phyloP scores from a whole-genome alignment of 345 rosid species.

The Psidium friedrichsthalianum region DNA sequence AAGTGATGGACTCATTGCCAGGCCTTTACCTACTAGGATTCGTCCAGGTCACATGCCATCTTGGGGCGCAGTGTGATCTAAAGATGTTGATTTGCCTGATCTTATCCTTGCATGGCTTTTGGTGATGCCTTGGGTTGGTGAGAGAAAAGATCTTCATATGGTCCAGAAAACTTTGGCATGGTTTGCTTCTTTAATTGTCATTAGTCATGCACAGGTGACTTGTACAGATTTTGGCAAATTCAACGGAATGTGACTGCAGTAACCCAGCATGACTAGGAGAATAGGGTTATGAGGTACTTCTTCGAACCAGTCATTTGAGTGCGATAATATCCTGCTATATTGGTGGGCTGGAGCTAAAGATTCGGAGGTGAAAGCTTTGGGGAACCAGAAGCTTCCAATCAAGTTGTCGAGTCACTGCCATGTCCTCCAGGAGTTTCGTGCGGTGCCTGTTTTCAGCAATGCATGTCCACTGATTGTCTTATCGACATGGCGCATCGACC shows the following conservation, averaged over 20 bases:
- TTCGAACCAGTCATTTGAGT: background rate
- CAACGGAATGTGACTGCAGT: background rate
- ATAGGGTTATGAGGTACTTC: background rate
- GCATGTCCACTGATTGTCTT: background rate
- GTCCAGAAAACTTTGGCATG: background rate
- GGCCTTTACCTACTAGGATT: constrained; percentile 70
- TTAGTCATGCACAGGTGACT: background rate
- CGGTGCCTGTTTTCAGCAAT: background rate
- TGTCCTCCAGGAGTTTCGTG: background rate
- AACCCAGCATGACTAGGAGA: background rate
- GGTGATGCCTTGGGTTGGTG: background rate
- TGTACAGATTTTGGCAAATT: background rate
- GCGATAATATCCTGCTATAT: background rate
- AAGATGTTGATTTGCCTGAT: background rate
- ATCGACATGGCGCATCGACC: background rate
- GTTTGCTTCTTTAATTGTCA: background rate
- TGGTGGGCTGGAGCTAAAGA: background rate
- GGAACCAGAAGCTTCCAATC: background rate
- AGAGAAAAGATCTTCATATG: background rate
- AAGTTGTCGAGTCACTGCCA: background rate
- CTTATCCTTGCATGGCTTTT: background rate
- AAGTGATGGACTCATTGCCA: constrained; percentile 76
- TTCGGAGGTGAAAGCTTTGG: background rate
- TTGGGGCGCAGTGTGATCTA: constrained; percentile 4
- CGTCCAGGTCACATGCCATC: constrained; percentile 15